A percentile compares a stretch with the other conserved stretches of the same genome.
Evolutionary conservation across 345 rosid genomes (phyloP).

Genomic region (Psidium friedrichsthalianum): DNA sequence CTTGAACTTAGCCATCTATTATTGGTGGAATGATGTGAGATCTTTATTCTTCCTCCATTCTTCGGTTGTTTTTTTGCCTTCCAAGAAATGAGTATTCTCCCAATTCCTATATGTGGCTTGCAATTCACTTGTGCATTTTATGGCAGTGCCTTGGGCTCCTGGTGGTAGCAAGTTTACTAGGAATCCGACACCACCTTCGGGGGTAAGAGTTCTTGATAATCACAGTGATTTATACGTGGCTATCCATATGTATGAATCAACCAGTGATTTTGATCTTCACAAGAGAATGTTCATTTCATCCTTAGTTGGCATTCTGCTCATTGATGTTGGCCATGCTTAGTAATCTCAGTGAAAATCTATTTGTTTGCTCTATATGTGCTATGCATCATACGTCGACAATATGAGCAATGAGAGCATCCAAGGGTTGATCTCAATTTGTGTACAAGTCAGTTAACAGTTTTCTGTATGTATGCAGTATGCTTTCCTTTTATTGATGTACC

Average conservation of each 20-base stretch:
- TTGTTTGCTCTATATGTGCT: not conserved
- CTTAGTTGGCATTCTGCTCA: not conserved
- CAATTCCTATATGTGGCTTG: not conserved
- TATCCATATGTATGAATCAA: not conserved
- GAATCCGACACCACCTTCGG: conserved; percentile 84
- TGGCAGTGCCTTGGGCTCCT: conserved; percentile 98
- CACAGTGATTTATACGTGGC: not conserved
- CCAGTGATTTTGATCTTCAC: not conserved
- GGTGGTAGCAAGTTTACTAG: conserved; percentile 90
- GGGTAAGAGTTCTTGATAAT: conserved; percentile 34
- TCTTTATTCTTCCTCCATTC: not conserved
- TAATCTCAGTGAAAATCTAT: not conserved
- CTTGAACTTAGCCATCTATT: not conserved
- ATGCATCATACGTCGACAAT: not conserved
- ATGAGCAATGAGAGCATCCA: not conserved
- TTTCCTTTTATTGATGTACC: not conserved
- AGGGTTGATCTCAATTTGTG: not conserved
- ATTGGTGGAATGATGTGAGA: not conserved
- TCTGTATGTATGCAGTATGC: not conserved
- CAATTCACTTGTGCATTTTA: conserved; percentile 7
- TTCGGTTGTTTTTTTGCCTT: not conserved
- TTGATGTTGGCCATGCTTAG: not conserved
- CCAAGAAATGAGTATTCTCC: not conserved
- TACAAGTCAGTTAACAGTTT: not conserved
- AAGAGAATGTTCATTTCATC: not conserved